Percentiles rank a stretch among this genome's conserved stretches.
Conservation (phyloP, 768 basidiomycete species). For the Galerina marginata region DNA sequence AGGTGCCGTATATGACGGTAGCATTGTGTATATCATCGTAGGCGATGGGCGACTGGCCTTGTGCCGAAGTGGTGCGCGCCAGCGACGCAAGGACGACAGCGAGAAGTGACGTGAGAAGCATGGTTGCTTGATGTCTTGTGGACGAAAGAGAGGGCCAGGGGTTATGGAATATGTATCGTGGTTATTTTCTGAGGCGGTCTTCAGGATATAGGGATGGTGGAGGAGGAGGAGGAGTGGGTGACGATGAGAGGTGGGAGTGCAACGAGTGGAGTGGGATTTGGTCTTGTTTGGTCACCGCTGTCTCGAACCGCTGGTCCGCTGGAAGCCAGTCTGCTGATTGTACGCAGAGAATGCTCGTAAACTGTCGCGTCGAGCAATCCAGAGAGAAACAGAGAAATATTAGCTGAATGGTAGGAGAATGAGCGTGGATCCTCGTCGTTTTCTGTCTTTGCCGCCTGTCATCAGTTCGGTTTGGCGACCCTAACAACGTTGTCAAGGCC, state of each 20-base stretch:
- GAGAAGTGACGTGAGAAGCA: conserved; percentile 47
- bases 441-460: neutral
- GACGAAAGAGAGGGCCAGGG: conserved; percentile 3
- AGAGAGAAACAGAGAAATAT: conserved; percentile 1
- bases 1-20: conserved; percentile 78
- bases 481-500: conserved; percentile 1
- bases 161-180: conserved; percentile 5
- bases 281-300: conserved; percentile 33
- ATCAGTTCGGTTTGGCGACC: neutral
- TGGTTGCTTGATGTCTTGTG: conserved; percentile 30
- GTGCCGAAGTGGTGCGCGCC: conserved; percentile 38
- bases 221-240: conserved; percentile 26
- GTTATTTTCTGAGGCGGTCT: conserved; percentile 10
- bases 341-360: neutral
- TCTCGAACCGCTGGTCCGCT: conserved; percentile 14
- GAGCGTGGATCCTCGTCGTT: neutral
- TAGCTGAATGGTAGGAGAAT: neutral
- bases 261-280: conserved; percentile 38
- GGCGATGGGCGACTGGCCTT: conserved; percentile 36
- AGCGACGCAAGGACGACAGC: conserved; percentile 45
- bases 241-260: conserved; percentile 34
- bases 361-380: conserved; percentile 22
- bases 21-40: conserved; percentile 63
- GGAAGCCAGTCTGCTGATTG: neutral
- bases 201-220: conserved; percentile 14